A percentile compares a stretch with the other conserved stretches of the same genome.
phyloP scores from a whole-genome alignment of 2,329 filamentous ascomycete genomes.

The Phoma sp. region DNA sequence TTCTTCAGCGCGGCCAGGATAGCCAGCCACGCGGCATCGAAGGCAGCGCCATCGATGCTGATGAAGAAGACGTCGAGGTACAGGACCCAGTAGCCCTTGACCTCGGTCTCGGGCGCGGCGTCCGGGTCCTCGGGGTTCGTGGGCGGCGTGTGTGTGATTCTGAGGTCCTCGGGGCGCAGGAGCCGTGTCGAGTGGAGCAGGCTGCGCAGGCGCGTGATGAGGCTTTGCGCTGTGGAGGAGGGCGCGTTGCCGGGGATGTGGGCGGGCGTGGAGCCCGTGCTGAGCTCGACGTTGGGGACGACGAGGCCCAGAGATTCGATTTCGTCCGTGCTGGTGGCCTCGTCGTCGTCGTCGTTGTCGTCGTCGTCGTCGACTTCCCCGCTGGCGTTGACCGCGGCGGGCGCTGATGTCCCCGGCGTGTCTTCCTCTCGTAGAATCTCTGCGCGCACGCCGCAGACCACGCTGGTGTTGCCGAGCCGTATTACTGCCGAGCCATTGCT shows the following conservation, averaged over 20 bases:
- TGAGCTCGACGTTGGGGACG: constrained; percentile 91
- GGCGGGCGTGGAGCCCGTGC: constrained; percentile 85
- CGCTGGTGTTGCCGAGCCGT: constrained; percentile 85
- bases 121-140: constrained; percentile 52
- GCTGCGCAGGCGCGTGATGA: constrained; percentile 80
- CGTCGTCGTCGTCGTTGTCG: constrained; percentile 24
- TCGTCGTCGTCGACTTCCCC: constrained; percentile 20
- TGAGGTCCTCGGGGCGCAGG: constrained; percentile 70
- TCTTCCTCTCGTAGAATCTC: constrained; percentile 80
- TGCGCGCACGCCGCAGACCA: constrained; percentile 89
- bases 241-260: constrained; percentile 86
- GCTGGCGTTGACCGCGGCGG: constrained; percentile 1
- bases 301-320: constrained; percentile 68
- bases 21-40: constrained; percentile 89
- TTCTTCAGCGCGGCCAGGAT: constrained; percentile 80
- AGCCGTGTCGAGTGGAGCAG: constrained; percentile 75
- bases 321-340: constrained; percentile 23
- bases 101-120: constrained; percentile 55
- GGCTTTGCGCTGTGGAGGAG: constrained; percentile 77
- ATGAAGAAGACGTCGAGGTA: constrained; percentile 97
- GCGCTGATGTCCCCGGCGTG: constrained; percentile 67
- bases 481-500: constrained; percentile 90
- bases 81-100: constrained; percentile 92
- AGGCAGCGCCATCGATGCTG: constrained; percentile 87
- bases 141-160: constrained; percentile 70